Conservation (phyloP, 2,329 filamentous ascomycete genomes). For the Ilyonectria sp. region DNA sequence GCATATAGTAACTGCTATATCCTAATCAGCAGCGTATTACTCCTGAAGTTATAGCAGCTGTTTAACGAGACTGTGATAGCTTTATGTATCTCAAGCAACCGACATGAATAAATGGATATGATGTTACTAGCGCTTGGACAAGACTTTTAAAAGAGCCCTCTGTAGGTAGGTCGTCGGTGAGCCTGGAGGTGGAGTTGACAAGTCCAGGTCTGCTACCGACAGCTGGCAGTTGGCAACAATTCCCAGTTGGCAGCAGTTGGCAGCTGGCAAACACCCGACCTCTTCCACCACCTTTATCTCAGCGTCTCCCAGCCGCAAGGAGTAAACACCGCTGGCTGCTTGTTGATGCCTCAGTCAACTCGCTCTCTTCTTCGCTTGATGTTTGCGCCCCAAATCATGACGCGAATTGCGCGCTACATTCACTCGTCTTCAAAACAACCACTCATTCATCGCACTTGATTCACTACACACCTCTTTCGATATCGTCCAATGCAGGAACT, state of each 20-base stretch:
- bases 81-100: too few species aligned
- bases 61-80: too few species aligned
- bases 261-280: constrained; percentile 8
- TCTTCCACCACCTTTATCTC: constrained; percentile 1
- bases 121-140: too few species aligned
- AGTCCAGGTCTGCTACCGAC: neutral
- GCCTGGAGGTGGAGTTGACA: neutral
- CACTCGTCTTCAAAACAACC: constrained; percentile 10
- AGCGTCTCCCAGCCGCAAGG: neutral
- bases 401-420: neutral
- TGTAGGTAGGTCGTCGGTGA: too few species aligned
- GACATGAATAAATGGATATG: too few species aligned
- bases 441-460: neutral
- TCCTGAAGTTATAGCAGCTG: too few species aligned
- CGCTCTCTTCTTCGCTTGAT: neutral
- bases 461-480: neutral
- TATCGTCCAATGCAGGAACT: neutral
- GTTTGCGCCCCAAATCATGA: constrained; percentile 11
- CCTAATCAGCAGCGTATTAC: too few species aligned
- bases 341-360: constrained; percentile 27
- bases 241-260: constrained; percentile 4
- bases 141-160: too few species aligned
- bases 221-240: constrained; percentile 11
- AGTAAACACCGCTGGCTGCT: neutral
- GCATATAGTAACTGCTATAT: too few species aligned